phyloP scores from a whole-genome alignment of 2,329 filamentous ascomycete genomes.

The Ploettnerulaceae sp. region DNA sequence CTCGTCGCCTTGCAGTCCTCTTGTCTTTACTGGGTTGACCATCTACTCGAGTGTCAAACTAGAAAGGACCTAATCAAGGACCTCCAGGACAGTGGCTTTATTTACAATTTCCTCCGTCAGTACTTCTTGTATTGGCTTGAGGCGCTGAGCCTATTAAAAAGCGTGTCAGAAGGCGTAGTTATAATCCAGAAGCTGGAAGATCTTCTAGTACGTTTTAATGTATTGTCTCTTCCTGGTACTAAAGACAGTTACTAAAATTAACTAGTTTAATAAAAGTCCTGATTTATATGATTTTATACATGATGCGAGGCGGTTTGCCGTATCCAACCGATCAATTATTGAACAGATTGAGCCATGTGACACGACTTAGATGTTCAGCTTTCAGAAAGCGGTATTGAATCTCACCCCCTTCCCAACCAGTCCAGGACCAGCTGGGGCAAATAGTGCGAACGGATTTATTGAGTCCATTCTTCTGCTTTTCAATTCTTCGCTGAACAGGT shows the following conservation, averaged over 20 bases:
- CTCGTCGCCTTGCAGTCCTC: conserved; percentile 27
- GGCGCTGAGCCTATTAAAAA: conserved; percentile 25
- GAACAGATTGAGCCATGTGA: no score
- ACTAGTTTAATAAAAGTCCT: conserved; percentile 1
- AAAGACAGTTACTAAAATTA: conserved; percentile 12
- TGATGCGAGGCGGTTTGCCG: conserved; percentile 19
- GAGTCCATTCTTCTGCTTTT: no score
- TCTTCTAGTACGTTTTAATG: conserved; percentile 21
- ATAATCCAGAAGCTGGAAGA: conserved; percentile 23
- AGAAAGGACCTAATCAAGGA: conserved; percentile 8
- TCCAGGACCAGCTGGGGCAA: no score
- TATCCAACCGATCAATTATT: conserved; percentile 11
- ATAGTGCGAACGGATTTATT: no score
- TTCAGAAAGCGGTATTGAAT: no score
- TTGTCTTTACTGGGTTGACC: conserved; percentile 35
- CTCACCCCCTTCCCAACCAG: no score
- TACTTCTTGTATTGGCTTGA: conserved; percentile 17
- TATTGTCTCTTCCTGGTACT: conserved; percentile 21
- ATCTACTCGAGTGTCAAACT: conserved; percentile 28
- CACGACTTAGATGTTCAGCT: no score
- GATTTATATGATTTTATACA: conserved; percentile 12
- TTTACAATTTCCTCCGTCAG: conserved; percentile 10
- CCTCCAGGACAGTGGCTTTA: conserved; percentile 7
- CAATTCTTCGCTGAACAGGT: no score
- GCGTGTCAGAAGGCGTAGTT: conserved; percentile 17